Evolutionary conservation across 352 stramenopile genomes (phyloP), one percentile per base, ranked within the genome.

Genomic region (Pythium apleroticum): DNA sequence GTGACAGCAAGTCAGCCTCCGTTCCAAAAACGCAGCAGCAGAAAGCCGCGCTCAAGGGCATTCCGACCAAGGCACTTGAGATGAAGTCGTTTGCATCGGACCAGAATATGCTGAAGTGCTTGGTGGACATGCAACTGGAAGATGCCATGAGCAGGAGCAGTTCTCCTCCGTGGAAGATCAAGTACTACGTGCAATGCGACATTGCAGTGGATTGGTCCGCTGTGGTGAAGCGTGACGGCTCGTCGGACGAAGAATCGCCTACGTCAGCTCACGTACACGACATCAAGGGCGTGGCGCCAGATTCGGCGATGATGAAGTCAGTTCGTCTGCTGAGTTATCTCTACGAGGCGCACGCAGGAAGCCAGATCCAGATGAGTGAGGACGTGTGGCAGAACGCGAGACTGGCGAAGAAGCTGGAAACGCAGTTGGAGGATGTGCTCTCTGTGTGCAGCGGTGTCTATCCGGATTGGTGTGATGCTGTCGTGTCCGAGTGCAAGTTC

Each of bases 371-470:
- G 20, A 15, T 52, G 2, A 28, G 28, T 10, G 58, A 66, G 14
- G 72, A 81, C 53, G 50, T 87, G 31, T 95, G 86, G 86, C 74
- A 71, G 24, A 95, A 77, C 45, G 74, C 83, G n/a, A 73, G 79
- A 20, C 66, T 95, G 65, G 88, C 83, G 65, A 89, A 89, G 66
- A 95, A 93, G 63, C 66, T 93, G 57, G 80, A 91, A 58, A 73
- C 72, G 20, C 86, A 95, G 63, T 66, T 95, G 54, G 80, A 90
- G 66, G 85, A 95, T 68, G 83, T 92, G 59, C 71, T 95, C n/a
- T 88, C 80, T 1, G 76, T 93, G 41, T 91, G 81, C 68, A 92
- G 83, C 68, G 82, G 83, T 56, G 89, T 89, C 53, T 95, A 95
- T 71, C 84, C 86, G 6, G 66, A 74, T 14, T 95, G 86, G 86